These are phyloP conservation scores for Botrytis paeoniae DNA, from an alignment of 2,329 filamentous ascomycete species.

Conservation along the genomic window DNA sequence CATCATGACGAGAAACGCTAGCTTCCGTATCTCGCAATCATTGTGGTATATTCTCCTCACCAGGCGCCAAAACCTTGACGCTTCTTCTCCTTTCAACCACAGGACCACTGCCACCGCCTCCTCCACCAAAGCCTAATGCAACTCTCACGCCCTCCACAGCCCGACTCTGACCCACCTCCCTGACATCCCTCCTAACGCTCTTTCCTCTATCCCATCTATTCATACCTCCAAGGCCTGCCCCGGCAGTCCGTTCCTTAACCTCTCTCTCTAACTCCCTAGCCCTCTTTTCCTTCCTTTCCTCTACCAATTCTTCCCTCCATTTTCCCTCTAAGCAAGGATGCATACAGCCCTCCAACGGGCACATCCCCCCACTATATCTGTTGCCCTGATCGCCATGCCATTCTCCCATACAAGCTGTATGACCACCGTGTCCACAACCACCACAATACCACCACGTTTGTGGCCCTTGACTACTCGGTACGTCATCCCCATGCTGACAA, in stretches of 20 bases:
- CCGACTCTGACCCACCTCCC: slow-evolving; percentile 57
- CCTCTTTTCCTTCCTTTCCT: slow-evolving; percentile 34
- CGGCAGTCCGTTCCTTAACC: slow-evolving; percentile 29
- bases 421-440: slow-evolving; percentile 60
- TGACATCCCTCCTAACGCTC: slow-evolving; percentile 46
- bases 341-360: slow-evolving; percentile 62
- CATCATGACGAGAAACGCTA: background rate
- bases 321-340: slow-evolving; percentile 59
- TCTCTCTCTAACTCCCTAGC: slow-evolving; percentile 49
- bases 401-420: slow-evolving; percentile 55
- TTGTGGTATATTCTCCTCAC: slow-evolving; percentile 26
- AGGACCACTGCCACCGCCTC: slow-evolving; percentile 21
- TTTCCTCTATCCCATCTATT: slow-evolving; percentile 21
- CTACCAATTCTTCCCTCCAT: slow-evolving; percentile 48
- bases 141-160: slow-evolving; percentile 60
- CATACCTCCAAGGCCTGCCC: background rate
- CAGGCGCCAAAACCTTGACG: slow-evolving; percentile 54
- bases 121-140: slow-evolving; percentile 40
- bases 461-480: background rate
- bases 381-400: slow-evolving; percentile 52
- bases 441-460: slow-evolving; percentile 60
- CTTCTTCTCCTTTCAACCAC: slow-evolving; percentile 60
- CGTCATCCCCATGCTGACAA: slow-evolving; percentile 47
- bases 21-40: background rate
- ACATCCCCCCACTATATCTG: slow-evolving; percentile 50